Evolutionary conservation across 305 asterid species (phyloP).

Genomic region (Fraxinus velutina): DNA sequence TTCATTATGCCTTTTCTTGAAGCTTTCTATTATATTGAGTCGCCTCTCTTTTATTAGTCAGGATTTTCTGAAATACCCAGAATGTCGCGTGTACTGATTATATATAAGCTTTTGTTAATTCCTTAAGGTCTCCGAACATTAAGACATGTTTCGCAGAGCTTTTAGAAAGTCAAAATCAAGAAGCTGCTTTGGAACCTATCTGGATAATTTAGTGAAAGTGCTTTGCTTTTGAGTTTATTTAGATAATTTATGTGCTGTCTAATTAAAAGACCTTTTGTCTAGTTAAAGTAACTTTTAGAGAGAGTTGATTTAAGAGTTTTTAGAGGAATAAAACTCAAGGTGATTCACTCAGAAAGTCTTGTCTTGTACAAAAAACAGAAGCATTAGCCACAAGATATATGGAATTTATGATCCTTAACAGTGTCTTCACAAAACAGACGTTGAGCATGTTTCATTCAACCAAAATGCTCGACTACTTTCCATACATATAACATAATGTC

Average conservation of each 20-base stretch:
- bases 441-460: not conserved
- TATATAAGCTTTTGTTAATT: not conserved
- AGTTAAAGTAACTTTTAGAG: not conserved
- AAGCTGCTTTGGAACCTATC: not conserved
- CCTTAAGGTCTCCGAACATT: not conserved
- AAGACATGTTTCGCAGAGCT: not conserved
- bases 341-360: not conserved
- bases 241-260: not conserved
- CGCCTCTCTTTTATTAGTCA: not conserved
- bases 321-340: not conserved
- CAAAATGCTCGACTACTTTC: not conserved
- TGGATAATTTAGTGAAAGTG: not conserved
- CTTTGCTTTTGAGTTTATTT: not conserved
- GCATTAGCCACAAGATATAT: not conserved
- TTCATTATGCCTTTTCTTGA: not conserved
- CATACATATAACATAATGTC: not conserved
- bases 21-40: not conserved
- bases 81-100: not conserved
- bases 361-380: not conserved
- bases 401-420: not conserved
- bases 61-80: not conserved
- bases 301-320: not conserved
- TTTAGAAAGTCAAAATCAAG: not conserved
- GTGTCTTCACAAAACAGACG: not conserved
- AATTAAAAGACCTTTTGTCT: not conserved